A percentile compares a stretch with the other conserved stretches of the same genome.
phyloP scores from a whole-genome alignment of 169 alveolate species.

The Plasmodium chabaudi region DNA sequence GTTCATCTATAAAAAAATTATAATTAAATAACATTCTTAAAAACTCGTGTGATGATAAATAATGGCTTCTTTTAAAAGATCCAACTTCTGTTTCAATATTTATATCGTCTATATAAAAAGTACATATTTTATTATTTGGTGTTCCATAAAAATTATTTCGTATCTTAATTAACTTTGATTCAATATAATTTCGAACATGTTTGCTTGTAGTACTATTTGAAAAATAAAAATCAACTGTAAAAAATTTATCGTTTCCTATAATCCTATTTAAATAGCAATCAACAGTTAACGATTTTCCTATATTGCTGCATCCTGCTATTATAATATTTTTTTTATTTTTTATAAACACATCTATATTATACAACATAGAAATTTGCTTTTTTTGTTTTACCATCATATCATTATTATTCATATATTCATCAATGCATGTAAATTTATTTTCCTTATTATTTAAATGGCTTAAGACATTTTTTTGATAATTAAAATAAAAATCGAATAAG shows the following conservation, averaged over 20 bases:
- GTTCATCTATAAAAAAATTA: slow-evolving; percentile 53
- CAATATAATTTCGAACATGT: slow-evolving; percentile 69
- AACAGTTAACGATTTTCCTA: slow-evolving; percentile 62
- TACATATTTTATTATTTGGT: slow-evolving; percentile 52
- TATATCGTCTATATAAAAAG: slow-evolving; percentile 64
- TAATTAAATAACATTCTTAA: slow-evolving; percentile 57
- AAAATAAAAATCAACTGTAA: slow-evolving; percentile 59
- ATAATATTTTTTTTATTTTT: slow-evolving; percentile 64
- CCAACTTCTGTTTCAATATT: slow-evolving; percentile 64
- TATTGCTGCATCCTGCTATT: slow-evolving; percentile 62
- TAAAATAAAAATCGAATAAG: slow-evolving; percentile 58
- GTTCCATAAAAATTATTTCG: slow-evolving; percentile 68
- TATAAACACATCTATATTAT: slow-evolving; percentile 60
- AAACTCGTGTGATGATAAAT: slow-evolving; percentile 67
- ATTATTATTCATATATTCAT: slow-evolving; percentile 39
- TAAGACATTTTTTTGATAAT: slow-evolving; percentile 52
- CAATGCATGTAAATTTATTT: slow-evolving; percentile 58
- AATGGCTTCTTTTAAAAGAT: slow-evolving; percentile 24
- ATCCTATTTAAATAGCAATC: slow-evolving; percentile 60
- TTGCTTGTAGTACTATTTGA: slow-evolving; percentile 67
- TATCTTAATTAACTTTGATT: slow-evolving; percentile 56
- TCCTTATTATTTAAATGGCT: slow-evolving; percentile 46
- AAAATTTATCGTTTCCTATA: slow-evolving; percentile 54
- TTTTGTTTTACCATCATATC: slow-evolving; percentile 63
- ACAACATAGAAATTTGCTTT: slow-evolving; percentile 54